Evolutionary conservation across 1,284 basidiomycete genomes (phyloP), one percentile per base, ranked within the genome.

Genomic region (Microbotryum saponariae): DNA sequence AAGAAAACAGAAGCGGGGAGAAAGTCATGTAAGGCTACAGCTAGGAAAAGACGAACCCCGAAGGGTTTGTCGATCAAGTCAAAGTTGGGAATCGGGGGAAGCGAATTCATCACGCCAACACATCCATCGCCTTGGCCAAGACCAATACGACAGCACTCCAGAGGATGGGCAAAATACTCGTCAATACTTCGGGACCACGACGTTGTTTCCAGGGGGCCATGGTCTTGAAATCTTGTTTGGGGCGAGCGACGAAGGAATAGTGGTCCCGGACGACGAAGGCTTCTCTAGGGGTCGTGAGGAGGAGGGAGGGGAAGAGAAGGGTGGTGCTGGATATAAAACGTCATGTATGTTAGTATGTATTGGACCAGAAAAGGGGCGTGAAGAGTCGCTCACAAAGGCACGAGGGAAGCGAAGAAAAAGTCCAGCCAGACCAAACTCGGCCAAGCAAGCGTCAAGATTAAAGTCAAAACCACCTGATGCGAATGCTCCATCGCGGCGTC

Each of bases 351-450:
- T 37, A 12, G 12, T 37, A 14, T 27, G 6, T 27, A 18, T 21
- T 9, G 31, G 18, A 16, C 3, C 18, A 33, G 31, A 23, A 48
- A 49, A 21, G 47, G 3, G 20, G n/a, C 58, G 7, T n/a, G 1
- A 16, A 5, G 51, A 49, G 12, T 23, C 31, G 25, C 64, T 45
- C 16, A 70, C 67, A 70, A 70, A 31, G 71, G 69, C 4, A 66
- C 68, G 42, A 65, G 54, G 23, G 64, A 67, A 47, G 63, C 71
- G 25, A 67, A 62, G 33, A 70, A 46, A 25, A 70, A 64, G 55
- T 71, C 65, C 56, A 70, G 54, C 68, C 66, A 72, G 14, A 67
- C 62, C 10, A 72, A 52, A 27, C 67, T 63, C 7, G 71, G 71
- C 71, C 71, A 72, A 6, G 59, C 65, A 20, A 71, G 64, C 10